Conservation (phyloP, 148 eudicot species). For the Vaccinium macrocarpon region DNA sequence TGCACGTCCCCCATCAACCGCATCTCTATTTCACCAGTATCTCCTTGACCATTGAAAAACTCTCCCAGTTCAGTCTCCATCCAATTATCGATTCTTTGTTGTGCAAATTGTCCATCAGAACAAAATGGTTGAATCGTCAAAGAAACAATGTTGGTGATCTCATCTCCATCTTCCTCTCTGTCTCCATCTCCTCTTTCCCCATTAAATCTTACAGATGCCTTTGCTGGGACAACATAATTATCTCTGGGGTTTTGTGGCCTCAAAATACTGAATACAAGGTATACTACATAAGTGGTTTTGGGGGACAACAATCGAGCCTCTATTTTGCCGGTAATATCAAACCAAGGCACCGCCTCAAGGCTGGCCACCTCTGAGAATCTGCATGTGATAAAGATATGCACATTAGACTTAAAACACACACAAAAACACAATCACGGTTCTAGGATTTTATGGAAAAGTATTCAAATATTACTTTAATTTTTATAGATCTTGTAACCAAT, state of each 20-base stretch:
- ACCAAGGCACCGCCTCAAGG: slow-evolving; percentile 16
- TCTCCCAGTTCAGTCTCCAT: slow-evolving; percentile 58
- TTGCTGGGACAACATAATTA: neutral
- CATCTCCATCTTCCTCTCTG: slow-evolving; percentile 6
- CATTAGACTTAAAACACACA: neutral
- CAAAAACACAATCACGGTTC: no score
- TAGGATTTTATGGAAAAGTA: no score
- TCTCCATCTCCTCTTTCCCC: slow-evolving; percentile 17
- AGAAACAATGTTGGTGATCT: slow-evolving; percentile 19
- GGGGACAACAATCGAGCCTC: slow-evolving; percentile 15
- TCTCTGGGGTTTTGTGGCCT: neutral
- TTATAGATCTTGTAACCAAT: no score
- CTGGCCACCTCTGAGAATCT: slow-evolving; percentile 22
- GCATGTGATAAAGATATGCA: neutral
- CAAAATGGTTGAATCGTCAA: neutral
- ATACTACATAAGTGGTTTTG: slow-evolving; percentile 16
- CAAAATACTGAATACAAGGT: slow-evolving; percentile 8
- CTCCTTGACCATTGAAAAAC: slow-evolving; percentile 22
- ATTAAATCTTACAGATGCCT: neutral
- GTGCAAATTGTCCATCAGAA: no score
- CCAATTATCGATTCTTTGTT: slow-evolving; percentile 45
- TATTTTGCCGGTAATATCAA: slow-evolving; percentile 20
- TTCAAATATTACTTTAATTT: no score
- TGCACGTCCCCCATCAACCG: slow-evolving; percentile 35
- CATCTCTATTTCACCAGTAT: slow-evolving; percentile 39